Evolutionary conservation across 2,329 filamentous ascomycete species (phyloP).

Genomic region (Pseudocercospora pini-densiflorae): DNA sequence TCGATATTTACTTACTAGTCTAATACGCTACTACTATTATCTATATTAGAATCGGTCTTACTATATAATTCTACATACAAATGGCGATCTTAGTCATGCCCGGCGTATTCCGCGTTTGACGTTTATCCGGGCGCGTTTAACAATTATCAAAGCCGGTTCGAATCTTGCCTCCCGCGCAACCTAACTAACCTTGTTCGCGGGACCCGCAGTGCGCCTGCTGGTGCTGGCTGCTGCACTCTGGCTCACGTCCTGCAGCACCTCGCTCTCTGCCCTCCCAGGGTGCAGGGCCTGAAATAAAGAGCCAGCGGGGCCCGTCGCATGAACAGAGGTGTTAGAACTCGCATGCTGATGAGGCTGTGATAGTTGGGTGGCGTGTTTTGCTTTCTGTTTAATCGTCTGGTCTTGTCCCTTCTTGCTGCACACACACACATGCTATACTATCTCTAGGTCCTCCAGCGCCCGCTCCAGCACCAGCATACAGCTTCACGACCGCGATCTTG

Average conservation of each 20-base stretch:
- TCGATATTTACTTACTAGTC: too few relatives aligned
- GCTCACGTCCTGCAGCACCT: slow-evolving; percentile 5
- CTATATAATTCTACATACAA: too few relatives aligned
- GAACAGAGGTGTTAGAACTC: not conserved
- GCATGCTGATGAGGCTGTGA: slow-evolving; percentile 16
- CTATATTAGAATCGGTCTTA: too few relatives aligned
- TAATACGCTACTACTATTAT: too few relatives aligned
- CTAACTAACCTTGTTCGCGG: slow-evolving; percentile 4
- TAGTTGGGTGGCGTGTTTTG: slow-evolving; percentile 28
- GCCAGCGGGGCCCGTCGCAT: slow-evolving; percentile 10
- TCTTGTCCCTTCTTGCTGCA: slow-evolving; percentile 6
- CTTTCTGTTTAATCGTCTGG: slow-evolving; percentile 18
- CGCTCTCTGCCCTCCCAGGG: not conserved
- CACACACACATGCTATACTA: not conserved
- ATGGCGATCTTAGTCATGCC: too few relatives aligned
- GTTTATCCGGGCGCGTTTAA: too few relatives aligned
- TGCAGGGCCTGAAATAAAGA: slow-evolving; percentile 10
- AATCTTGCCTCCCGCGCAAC: slow-evolving; percentile 8
- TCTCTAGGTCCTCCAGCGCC: not conserved
- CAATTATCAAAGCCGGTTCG: not conserved
- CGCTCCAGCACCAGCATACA: not conserved
- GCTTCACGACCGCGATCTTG: not conserved
- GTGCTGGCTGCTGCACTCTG: not conserved
- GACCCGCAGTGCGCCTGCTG: not conserved
- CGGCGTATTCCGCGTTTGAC: too few relatives aligned